phyloP scores from a whole-genome alignment of 305 asterid genomes.

The Fraxinus baroniana region DNA sequence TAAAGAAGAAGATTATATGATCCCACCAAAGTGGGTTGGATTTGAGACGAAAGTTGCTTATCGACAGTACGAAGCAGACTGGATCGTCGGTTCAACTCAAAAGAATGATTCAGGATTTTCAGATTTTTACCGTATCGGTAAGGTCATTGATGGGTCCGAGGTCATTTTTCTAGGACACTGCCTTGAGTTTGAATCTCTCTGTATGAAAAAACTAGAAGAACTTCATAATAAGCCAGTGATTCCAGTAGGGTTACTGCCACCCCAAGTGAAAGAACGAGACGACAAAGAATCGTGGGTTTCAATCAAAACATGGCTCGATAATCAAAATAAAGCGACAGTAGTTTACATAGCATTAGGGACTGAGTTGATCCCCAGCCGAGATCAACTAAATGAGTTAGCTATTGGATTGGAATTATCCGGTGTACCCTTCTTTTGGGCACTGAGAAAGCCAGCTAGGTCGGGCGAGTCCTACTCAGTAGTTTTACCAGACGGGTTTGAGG shows the following conservation, averaged over 20 bases:
- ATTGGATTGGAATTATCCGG: conserved; percentile 27
- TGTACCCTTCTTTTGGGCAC: conserved; percentile 28
- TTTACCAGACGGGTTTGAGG: conserved; percentile 26
- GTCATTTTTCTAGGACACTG: background rate
- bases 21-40: background rate
- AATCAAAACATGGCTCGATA: conserved; percentile 40
- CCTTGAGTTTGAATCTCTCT: background rate
- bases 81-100: background rate
- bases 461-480: background rate
- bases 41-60: background rate
- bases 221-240: background rate
- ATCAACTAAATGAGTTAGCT: conserved; percentile 27
- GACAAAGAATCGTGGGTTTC: conserved; percentile 16
- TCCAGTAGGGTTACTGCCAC: conserved; percentile 36
- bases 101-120: background rate
- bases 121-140: background rate
- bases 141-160: background rate
- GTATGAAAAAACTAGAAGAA: background rate
- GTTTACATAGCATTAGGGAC: conserved; percentile 53
- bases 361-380: conserved; percentile 34
- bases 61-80: background rate
- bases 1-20: background rate
- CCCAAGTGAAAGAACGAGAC: background rate
- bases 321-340: conserved; percentile 26
- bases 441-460: conserved; percentile 13